Conservation (phyloP, 2,329 filamentous ascomycete genomes). For the Herpotrichia juniperi region DNA sequence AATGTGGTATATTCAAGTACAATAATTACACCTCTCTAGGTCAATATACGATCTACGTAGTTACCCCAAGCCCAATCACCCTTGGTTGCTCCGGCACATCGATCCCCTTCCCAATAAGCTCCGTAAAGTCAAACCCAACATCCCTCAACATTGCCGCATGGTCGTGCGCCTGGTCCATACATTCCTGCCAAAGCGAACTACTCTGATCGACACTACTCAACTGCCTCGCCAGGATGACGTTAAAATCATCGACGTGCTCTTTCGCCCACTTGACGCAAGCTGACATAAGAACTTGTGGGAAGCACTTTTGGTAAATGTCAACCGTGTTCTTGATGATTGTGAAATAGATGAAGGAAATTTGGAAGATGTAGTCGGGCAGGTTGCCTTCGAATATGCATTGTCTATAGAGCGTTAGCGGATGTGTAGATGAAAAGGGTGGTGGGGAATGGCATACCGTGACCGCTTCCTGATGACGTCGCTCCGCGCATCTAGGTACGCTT, state of each 20-base stretch:
- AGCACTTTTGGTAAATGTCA: slow-evolving; percentile 78
- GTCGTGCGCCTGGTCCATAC: slow-evolving; percentile 79
- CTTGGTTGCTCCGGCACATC: slow-evolving; percentile 14
- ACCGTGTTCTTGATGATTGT: slow-evolving; percentile 93
- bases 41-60: neutral
- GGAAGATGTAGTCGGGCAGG: slow-evolving; percentile 90
- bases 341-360: slow-evolving; percentile 95
- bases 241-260: slow-evolving; percentile 90
- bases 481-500: slow-evolving; percentile 82
- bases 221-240: slow-evolving; percentile 79
- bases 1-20: neutral
- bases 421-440: neutral
- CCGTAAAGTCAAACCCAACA: slow-evolving; percentile 88
- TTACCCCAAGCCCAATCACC: slow-evolving; percentile 39
- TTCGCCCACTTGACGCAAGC: slow-evolving; percentile 99
- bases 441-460: slow-evolving; percentile 65
- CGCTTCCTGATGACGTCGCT: slow-evolving; percentile 79
- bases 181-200: slow-evolving; percentile 80
- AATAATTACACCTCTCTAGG: neutral
- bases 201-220: slow-evolving; percentile 82
- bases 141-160: slow-evolving; percentile 82
- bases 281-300: slow-evolving; percentile 85
- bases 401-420: slow-evolving; percentile 53
- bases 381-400: slow-evolving; percentile 96
- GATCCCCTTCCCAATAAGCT: slow-evolving; percentile 67